A percentile compares a stretch with the other conserved stretches of the same genome.
phyloP scores from a whole-genome alignment of 148 eudicot genomes.

The Amaranthus palmeri region DNA sequence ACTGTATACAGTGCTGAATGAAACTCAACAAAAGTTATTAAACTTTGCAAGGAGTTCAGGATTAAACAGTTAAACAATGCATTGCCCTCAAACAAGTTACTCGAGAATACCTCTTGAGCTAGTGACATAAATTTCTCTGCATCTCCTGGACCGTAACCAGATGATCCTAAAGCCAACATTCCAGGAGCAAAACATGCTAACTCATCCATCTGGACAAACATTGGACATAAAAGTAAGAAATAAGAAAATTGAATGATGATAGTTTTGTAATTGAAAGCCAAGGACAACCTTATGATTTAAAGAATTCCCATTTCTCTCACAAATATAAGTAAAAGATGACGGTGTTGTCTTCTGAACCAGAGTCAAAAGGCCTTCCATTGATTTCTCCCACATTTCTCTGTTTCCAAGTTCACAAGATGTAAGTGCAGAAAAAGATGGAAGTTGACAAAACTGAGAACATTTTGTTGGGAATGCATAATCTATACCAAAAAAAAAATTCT shows the following conservation, averaged over 20 bases:
- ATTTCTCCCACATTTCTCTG: slow-evolving; percentile 99
- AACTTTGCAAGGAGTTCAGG: background rate
- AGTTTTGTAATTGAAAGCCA: background rate
- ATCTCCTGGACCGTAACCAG: slow-evolving; percentile 74
- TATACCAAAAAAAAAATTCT: background rate
- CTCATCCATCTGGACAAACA: slow-evolving; percentile 88
- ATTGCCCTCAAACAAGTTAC: background rate
- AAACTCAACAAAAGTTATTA: background rate
- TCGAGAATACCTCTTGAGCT: slow-evolving; percentile 78
- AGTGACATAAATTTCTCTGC: slow-evolving; percentile 62
- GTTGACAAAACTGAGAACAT: background rate
- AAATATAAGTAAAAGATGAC: slow-evolving; percentile 75
- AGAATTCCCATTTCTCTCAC: slow-evolving; percentile 70
- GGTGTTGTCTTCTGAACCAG: slow-evolving; percentile 81
- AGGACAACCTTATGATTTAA: slow-evolving; percentile 62
- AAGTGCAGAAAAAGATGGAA: slow-evolving; percentile 2
- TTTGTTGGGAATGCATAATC: background rate
- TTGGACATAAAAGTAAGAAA: slow-evolving; percentile 3
- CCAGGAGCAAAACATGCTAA: slow-evolving; percentile 99
- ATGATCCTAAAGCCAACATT: slow-evolving; percentile 87
- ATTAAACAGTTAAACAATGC: background rate
- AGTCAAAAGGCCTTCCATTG: slow-evolving; percentile 81
- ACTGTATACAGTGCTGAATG: background rate
- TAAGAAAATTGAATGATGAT: slow-evolving; percentile 2
- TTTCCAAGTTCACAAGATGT: slow-evolving; percentile 20